These are phyloP conservation scores for Chaetoscypha palmicola DNA, from an alignment of 2,329 filamentous ascomycete species.

Conservation along the genomic window DNA sequence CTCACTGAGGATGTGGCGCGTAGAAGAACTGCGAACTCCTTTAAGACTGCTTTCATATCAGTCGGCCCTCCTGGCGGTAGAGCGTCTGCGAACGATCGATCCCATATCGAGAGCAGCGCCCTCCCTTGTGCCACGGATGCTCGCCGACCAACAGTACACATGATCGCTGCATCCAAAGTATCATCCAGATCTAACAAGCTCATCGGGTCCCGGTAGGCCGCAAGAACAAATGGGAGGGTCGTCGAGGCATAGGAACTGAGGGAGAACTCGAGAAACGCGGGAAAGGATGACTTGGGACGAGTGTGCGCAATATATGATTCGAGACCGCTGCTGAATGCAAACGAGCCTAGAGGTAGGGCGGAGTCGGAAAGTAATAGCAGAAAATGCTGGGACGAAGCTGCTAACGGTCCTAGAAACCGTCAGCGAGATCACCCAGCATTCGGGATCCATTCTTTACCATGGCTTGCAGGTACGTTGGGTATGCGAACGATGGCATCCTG, in stretches of 20 bases:
- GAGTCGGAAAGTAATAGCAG: conserved; percentile 75
- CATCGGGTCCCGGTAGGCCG: conserved; percentile 51
- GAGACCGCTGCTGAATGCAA: conserved; percentile 76
- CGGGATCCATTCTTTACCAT: conserved; percentile 13
- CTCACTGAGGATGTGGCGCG: conserved; percentile 19
- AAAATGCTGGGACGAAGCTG: conserved; percentile 45
- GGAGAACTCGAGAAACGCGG: conserved; percentile 62
- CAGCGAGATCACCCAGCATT: conserved; percentile 2
- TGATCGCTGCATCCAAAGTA: conserved; percentile 65
- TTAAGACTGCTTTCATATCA: conserved; percentile 22
- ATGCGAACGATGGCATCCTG: conserved; percentile 20
- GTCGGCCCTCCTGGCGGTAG: conserved; percentile 25
- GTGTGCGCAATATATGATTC: conserved; percentile 75
- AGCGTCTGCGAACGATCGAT: conserved; percentile 53
- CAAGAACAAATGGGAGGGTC: conserved; percentile 67
- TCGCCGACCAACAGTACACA: conserved; percentile 72
- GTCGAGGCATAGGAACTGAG: conserved; percentile 65
- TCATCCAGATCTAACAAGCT: conserved; percentile 59
- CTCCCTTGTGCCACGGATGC: conserved; percentile 70
- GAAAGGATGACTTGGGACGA: conserved; percentile 43
- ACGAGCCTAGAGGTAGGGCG: conserved; percentile 75
- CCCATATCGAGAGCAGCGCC: conserved; percentile 69
- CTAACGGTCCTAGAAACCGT: conserved; percentile 18
- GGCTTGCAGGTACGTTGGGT: conserved; percentile 15
- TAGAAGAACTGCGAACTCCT: conserved; percentile 24